Evolutionary conservation across 306 rosid species (phyloP), one percentile per base, ranked within the genome.

Genomic region (Prunus fruticosa): DNA sequence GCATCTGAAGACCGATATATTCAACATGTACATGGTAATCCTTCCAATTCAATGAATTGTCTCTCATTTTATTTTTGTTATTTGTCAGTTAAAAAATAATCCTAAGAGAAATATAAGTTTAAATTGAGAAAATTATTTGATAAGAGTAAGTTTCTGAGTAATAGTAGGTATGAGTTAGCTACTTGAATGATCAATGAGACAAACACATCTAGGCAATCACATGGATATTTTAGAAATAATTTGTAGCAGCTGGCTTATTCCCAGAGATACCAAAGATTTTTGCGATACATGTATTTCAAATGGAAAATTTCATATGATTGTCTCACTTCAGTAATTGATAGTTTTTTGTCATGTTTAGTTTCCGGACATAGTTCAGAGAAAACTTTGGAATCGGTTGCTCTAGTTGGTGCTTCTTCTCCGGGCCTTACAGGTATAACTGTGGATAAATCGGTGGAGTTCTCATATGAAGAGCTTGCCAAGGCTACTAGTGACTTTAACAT

Each of bases 391-490:
- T 69, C 89, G 62, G 52, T 49, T 32, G 50, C 65, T 51, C 34
- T 67, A 38, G 49, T 72, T 27, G 74, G 64, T 43, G 77, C 54
- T 77, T 71, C 77, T 67, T 82, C 90, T 41, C 80, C 76, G 11
- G 86, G 91, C 67, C 74, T 84, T 77, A 72, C 83, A 8, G 90
- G 91, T 53, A 84, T 88, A 63, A 88, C 91, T 23, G 89, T 88
- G 80, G 90, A 89, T 76, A 89, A 86, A 80, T 91, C 97, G 7
- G 94, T 91, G 71, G 92, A 89, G 80, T 91, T 91, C 80, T 81
- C 94, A 66, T 91, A 87, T 70, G 89, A 89, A 78, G 94, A 91
- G 71, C 87, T 91, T 67, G 85, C 92, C 38, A 83, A 84, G 75
- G 92, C 92, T 53, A 91, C 97, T 41, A 63, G 88, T 41, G 79